Base-by-base conservation (phyloP, 164 flowering plant species). In the Vitis rotundifolia region DNA sequence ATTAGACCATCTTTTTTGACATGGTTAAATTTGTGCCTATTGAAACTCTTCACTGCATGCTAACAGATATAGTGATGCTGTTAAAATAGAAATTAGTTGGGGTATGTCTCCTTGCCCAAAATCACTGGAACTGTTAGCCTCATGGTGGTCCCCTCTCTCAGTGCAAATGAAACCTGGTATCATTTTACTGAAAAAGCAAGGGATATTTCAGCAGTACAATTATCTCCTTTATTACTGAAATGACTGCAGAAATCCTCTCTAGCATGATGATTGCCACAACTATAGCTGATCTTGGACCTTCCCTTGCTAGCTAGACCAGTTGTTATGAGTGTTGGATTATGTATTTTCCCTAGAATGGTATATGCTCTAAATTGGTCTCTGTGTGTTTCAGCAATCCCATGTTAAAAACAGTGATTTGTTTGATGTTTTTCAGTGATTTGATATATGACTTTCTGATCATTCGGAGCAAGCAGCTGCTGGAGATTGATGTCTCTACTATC, bases 401-500 rank as follows among this genome's bases (percentile, higher is more conserved):
- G 64, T 31, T 69, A 48, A 69, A 54, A 50, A 48, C 16, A 19
- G 11, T 14, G n/a, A 52, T 28, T 60, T 67, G 66, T 16, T 31
- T 73, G 51, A 15, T 81, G 54, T 15, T 74, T 65, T 77, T 52
- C 93, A 93, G 99, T 91, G 99, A 93, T 63, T 80, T 96, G 75
- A 79, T 93, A 69, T 93, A 86, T 79, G 99, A 93, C 76, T 92
- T 93, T 65, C 78, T 93, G 61, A 76, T 72, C 61, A 75, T 81
- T 72, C 77, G 91, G 85, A 86, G 97, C 88, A 85, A 91, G 79
- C 86, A 87, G 61, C 71, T 96, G 80, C 73, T 64, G 57, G 99
- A 96, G 82, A 70, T 85, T 71, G 99, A 93, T 82, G 97, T 93
- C 57, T 85, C 97, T 29, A 92, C 90, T 62, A 91, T 96, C 76